Conservation (phyloP, 225 moss, liverwort and hornwort genomes). For the Pleurozium schreberi region DNA sequence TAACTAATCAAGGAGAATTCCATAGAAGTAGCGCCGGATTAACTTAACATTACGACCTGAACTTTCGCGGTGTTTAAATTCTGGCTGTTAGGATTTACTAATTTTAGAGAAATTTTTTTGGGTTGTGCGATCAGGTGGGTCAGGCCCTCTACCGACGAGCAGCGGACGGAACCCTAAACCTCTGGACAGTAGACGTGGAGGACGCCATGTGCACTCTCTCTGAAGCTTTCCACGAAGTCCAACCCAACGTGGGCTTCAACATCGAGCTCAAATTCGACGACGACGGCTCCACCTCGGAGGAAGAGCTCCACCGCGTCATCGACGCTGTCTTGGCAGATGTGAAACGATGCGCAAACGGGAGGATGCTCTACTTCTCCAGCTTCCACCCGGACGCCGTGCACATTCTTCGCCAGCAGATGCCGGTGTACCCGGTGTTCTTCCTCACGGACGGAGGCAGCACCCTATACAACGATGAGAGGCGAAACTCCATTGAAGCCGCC, state of each 20-base stretch:
- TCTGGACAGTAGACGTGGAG: constrained; percentile 57
- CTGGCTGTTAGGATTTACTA: no score
- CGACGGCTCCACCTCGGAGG: constrained; percentile 11
- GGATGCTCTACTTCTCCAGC: constrained; percentile 64
- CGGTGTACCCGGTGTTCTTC: constrained; percentile 59
- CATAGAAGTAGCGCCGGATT: no score
- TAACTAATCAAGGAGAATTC: background rate
- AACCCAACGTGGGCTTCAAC: constrained; percentile 58
- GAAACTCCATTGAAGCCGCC: constrained; percentile 76
- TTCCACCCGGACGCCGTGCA: constrained; percentile 71
- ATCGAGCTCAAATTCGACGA: constrained; percentile 80
- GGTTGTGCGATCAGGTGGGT: constrained; percentile 15
- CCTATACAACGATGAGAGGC: constrained; percentile 27
- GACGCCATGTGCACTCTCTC: constrained; percentile 62
- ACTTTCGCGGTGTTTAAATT: no score
- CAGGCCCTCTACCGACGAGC: constrained; percentile 27
- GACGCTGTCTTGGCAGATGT: constrained; percentile 40
- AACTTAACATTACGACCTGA: no score
- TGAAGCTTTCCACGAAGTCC: constrained; percentile 52
- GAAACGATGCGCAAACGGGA: constrained; percentile 19
- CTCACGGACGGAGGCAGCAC: constrained; percentile 32
- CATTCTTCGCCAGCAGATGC: constrained; percentile 40
- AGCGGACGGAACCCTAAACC: constrained; percentile 9
- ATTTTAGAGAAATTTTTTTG: background rate
- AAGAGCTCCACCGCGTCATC: constrained; percentile 49